Conservation (phyloP, 176 grass and related monocot genomes). For the Paspalum vaginatum region DNA sequence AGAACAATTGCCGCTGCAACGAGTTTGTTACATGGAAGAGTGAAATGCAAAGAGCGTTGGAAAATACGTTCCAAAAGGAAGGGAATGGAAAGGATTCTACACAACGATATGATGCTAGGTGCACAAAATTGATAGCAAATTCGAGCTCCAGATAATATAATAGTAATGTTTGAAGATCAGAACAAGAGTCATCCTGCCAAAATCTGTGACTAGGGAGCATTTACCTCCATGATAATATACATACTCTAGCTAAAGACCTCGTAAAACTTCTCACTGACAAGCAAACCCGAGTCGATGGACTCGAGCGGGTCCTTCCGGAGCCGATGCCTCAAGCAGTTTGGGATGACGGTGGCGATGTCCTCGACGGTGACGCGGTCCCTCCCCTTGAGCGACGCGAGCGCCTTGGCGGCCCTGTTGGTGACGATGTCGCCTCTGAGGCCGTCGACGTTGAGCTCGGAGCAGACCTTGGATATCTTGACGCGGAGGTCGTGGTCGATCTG, state of each 20-base stretch:
- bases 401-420: slow-evolving; percentile 85
- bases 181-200: slow-evolving; percentile 30
- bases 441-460: slow-evolving; percentile 90
- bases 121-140: slow-evolving; percentile 31
- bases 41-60: slow-evolving; percentile 6
- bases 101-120: slow-evolving; percentile 31
- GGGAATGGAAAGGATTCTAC: slow-evolving; percentile 28
- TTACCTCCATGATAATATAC: slow-evolving; percentile 33
- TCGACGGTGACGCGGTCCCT: slow-evolving; percentile 82
- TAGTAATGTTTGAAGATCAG: slow-evolving; percentile 14
- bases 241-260: slow-evolving; percentile 79
- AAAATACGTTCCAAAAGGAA: slow-evolving; percentile 2
- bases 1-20: not conserved
- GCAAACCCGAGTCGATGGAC: slow-evolving; percentile 93
- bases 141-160: slow-evolving; percentile 11
- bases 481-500: slow-evolving; percentile 89
- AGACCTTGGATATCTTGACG: slow-evolving; percentile 96
- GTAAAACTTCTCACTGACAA: slow-evolving; percentile 95
- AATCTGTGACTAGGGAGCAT: slow-evolving; percentile 36
- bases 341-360: slow-evolving; percentile 94
- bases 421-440: slow-evolving; percentile 96
- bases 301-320: slow-evolving; percentile 94
- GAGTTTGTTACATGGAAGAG: slow-evolving; percentile 30
- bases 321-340: slow-evolving; percentile 96
- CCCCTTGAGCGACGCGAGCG: slow-evolving; percentile 83